Evolutionary conservation across 805 yeast genomes (phyloP).

Genomic region (Cephaloascus albidus): DNA sequence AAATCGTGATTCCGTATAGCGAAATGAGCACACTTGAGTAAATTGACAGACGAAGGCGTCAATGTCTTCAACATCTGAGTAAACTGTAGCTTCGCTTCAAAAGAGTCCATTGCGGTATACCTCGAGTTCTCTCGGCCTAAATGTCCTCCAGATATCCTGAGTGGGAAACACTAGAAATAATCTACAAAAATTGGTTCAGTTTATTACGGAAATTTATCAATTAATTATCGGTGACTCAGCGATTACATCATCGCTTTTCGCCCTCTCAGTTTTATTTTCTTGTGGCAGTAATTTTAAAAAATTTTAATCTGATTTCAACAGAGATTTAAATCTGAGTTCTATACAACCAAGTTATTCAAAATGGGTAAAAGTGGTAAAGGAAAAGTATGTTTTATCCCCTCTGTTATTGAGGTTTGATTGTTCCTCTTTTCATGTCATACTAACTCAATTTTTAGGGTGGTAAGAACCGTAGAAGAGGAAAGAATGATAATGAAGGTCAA

Average conservation of each 20-base stretch:
- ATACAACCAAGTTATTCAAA: slow-evolving; percentile 7
- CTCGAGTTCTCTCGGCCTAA: neutral
- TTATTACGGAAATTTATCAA: no score
- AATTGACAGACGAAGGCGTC: slow-evolving; percentile 51
- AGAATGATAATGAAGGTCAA: slow-evolving; percentile 84
- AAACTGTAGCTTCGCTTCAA: slow-evolving; percentile 76
- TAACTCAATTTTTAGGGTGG: slow-evolving; percentile 70
- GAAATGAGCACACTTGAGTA: slow-evolving; percentile 43
- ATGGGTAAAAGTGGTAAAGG: slow-evolving; percentile 77
- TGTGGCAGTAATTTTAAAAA: neutral
- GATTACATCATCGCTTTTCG: neutral
- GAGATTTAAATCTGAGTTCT: no score
- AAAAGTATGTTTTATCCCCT: slow-evolving; percentile 27
- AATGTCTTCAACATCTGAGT: slow-evolving; percentile 54
- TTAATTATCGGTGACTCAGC: neutral
- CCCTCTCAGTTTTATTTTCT: slow-evolving; percentile 1
- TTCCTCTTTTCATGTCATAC: no score
- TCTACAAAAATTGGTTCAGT: no score
- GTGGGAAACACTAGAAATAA: no score
- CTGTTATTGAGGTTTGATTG: no score
- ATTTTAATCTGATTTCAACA: slow-evolving; percentile 2
- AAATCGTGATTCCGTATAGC: slow-evolving; percentile 48
- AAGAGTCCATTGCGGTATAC: slow-evolving; percentile 59
- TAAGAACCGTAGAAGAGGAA: slow-evolving; percentile 96
- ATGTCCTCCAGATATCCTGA: no score